Evolutionary conservation across 1,284 basidiomycete species (phyloP), one percentile per base, ranked within the genome.

Genomic region (Moniliophthora roreri): DNA sequence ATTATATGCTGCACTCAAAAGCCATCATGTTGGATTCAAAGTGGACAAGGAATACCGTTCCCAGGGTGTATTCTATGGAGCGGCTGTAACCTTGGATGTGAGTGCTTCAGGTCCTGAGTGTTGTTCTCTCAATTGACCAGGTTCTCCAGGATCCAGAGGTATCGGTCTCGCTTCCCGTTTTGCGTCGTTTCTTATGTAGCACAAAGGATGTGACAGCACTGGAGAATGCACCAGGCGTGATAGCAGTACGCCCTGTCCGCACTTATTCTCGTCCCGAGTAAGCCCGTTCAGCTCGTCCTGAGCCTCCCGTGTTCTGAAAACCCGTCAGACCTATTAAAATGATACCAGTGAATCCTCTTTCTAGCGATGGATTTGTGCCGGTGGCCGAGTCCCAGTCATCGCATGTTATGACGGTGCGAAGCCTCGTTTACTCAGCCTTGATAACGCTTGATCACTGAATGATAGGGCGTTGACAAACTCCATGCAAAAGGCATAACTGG

Each of bases 401-500:
- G 0, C 75, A 77, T 55, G 59, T 74, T 35, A 54, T 72, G 34
- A 77, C 76, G 36, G 74, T 74, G 52, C 52, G 67, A 60, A 24
- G 28, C 16, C 16, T 20, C 15, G 32, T 5, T 56, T 5, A 51
- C 37, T 28, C 16, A 50, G 18, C 44, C 15, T n/a, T 5, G 21
- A 32, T 20, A 39, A 6, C 36, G 20, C 10, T 36, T 39, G 18
- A 11, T 8, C 18, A 54, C 4, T n/a, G n/a, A n/a, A n/a, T n/a
- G 10, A 8, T 28, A 77, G 74, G 75, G 76, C 23, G 76, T 78
- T 1, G 72, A 76, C 54, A 78, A 73, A 57, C 63, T 78, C 18
- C 76, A 78, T 54, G 72, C 73, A 5, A 56, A 72, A 57, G 73
- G 72, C 13, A 66, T 75, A 52, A 68, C 65, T 24, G 75, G 76